A percentile compares a stretch with the other conserved stretches of the same genome.
These are phyloP conservation scores for Candida tetrigidarum DNA, from an alignment of 1,139 yeast species.

Conservation along the genomic window DNA sequence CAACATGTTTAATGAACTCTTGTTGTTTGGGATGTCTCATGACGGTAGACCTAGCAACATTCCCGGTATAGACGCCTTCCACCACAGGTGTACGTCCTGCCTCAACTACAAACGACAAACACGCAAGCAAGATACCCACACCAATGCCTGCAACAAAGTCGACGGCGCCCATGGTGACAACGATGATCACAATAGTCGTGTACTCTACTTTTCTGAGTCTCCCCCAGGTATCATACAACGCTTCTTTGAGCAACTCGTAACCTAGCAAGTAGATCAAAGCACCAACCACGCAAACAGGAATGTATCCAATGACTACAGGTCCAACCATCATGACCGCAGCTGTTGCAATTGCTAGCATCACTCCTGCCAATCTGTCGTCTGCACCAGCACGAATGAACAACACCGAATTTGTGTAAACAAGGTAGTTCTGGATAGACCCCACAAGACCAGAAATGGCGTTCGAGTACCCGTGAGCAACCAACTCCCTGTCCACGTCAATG, in stretches of 20 bases:
- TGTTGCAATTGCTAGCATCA: slow-evolving; percentile 83
- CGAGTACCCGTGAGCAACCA: slow-evolving; percentile 95
- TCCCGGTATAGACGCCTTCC: slow-evolving; percentile 83
- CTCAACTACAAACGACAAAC: slow-evolving; percentile 88
- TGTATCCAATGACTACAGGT: slow-evolving; percentile 89
- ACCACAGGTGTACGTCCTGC: slow-evolving; percentile 87
- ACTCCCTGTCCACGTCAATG: slow-evolving; percentile 88
- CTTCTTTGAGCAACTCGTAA: slow-evolving; percentile 85
- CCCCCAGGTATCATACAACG: slow-evolving; percentile 83
- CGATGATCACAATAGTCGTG: slow-evolving; percentile 79
- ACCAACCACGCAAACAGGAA: slow-evolving; percentile 96
- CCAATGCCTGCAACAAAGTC: slow-evolving; percentile 94
- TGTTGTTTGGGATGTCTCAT: slow-evolving; percentile 91
- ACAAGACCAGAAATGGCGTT: slow-evolving; percentile 80
- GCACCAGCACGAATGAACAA: slow-evolving; percentile 95
- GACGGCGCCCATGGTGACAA: slow-evolving; percentile 91
- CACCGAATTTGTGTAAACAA: slow-evolving; percentile 93
- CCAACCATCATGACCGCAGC: slow-evolving; percentile 82
- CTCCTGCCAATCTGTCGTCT: slow-evolving; percentile 84
- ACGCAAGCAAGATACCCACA: slow-evolving; percentile 89
- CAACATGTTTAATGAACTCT: slow-evolving; percentile 81
- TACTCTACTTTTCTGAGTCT: slow-evolving; percentile 79
- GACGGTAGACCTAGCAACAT: slow-evolving; percentile 89
- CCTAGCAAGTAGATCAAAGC: slow-evolving; percentile 89
- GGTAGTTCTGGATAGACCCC: slow-evolving; percentile 91